These are phyloP conservation scores for Pseudogymnoascus sp. DNA, from an alignment of 2,329 filamentous ascomycete genomes.

Conservation along the genomic window DNA sequence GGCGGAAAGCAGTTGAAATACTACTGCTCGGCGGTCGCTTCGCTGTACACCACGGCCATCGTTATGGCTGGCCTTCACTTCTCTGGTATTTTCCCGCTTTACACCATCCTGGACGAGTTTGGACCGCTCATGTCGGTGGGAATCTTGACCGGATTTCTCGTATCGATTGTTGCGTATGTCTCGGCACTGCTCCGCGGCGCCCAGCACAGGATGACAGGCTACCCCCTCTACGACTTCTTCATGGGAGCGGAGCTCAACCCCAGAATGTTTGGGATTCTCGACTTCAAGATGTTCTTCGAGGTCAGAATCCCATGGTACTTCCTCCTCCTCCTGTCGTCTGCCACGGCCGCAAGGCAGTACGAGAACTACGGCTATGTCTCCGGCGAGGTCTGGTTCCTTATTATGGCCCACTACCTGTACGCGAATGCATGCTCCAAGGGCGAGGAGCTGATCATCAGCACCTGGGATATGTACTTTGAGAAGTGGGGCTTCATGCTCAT, in stretches of 20 bases:
- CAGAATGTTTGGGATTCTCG: slow-evolving; percentile 71
- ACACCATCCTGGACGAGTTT: slow-evolving; percentile 91
- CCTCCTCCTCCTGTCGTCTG: slow-evolving; percentile 68
- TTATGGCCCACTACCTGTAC: slow-evolving; percentile 87
- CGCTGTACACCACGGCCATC: slow-evolving; percentile 78
- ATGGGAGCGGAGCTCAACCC: slow-evolving; percentile 85
- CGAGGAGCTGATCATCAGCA: slow-evolving; percentile 81
- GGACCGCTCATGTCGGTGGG: slow-evolving; percentile 87
- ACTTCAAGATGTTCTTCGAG: slow-evolving; percentile 95
- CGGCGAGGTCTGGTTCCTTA: slow-evolving; percentile 72
- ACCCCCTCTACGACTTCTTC: slow-evolving; percentile 78
- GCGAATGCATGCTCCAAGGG: slow-evolving; percentile 88
- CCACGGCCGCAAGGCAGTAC: slow-evolving; percentile 72
- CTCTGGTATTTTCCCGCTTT: slow-evolving; percentile 76
- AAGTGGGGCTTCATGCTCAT: slow-evolving; percentile 98
- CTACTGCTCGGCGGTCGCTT: slow-evolving; percentile 85
- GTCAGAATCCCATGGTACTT: slow-evolving; percentile 91
- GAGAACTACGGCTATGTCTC: slow-evolving; percentile 80
- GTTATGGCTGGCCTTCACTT: slow-evolving; percentile 67
- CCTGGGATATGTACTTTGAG: slow-evolving; percentile 95
- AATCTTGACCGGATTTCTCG: slow-evolving; percentile 80
- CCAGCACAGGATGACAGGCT: slow-evolving; percentile 85
- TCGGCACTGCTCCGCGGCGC: slow-evolving; percentile 73
- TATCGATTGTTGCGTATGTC: slow-evolving; percentile 76
- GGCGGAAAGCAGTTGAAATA: slow-evolving; percentile 82